Conservation (phyloP, 1,284 basidiomycete species). For the Abortiporus biennis region DNA sequence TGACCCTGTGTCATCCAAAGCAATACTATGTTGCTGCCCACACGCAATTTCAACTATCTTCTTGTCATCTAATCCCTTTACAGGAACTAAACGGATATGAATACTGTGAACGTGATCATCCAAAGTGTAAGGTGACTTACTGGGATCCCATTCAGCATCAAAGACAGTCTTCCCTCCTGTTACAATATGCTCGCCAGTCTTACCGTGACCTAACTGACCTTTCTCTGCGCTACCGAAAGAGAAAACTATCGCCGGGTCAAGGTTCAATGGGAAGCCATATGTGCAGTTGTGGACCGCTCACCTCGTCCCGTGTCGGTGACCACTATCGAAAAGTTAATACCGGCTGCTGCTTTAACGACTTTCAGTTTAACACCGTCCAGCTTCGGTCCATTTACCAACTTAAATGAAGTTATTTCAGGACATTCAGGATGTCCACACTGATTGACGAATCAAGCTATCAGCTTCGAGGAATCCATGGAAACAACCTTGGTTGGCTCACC, state of each 20-base stretch:
- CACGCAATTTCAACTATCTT: slow-evolving; percentile 78
- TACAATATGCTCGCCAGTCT: slow-evolving; percentile 83
- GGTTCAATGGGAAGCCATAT: slow-evolving; percentile 6
- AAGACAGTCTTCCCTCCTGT: slow-evolving; percentile 79
- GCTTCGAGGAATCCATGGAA: slow-evolving; percentile 2
- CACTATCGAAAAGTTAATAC: slow-evolving; percentile 79
- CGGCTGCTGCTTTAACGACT: slow-evolving; percentile 72
- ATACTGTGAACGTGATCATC: slow-evolving; percentile 6
- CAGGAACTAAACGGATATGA: slow-evolving; percentile 42
- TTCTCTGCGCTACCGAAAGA: slow-evolving; percentile 89
- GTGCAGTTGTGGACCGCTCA: slow-evolving; percentile 20
- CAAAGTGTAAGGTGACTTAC: slow-evolving; percentile 34
- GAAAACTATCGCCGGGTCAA: slow-evolving; percentile 51
- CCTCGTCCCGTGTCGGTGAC: slow-evolving; percentile 77
- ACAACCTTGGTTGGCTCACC: slow-evolving; percentile 33
- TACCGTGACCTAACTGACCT: slow-evolving; percentile 89
- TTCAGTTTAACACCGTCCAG: slow-evolving; percentile 53
- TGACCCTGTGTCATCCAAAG: slow-evolving; percentile 72
- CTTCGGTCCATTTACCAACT: slow-evolving; percentile 50
- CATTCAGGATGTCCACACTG: slow-evolving; percentile 70
- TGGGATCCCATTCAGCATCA: slow-evolving; percentile 72
- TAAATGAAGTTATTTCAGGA: slow-evolving; percentile 63
- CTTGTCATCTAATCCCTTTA: slow-evolving; percentile 69
- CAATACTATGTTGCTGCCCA: slow-evolving; percentile 83
- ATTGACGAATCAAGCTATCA: not conserved